Percentiles rank a stretch among this genome's conserved stretches.
phyloP scores from a whole-genome alignment of 768 basidiomycete genomes.

The Erythrobasidium yunnanense region DNA sequence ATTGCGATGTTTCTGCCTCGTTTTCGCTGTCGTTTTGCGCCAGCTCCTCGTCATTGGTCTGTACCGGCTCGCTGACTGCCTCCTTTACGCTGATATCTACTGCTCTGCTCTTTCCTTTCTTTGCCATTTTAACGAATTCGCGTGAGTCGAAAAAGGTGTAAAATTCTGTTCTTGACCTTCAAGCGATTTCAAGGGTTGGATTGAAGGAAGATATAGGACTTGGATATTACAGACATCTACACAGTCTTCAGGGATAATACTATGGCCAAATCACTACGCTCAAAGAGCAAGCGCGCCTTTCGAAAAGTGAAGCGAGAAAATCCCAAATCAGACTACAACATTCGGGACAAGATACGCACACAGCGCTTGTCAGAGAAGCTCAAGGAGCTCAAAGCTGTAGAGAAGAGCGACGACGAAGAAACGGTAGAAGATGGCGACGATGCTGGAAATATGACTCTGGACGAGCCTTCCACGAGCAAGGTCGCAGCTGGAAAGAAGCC shows the following conservation, averaged over 20 bases:
- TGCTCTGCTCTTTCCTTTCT: conserved; percentile 20
- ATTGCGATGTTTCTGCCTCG: neutral
- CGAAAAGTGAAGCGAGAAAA: conserved; percentile 11
- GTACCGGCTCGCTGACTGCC: neutral
- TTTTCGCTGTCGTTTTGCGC: conserved; percentile 5
- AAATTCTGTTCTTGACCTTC: neutral
- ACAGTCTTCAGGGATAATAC: neutral
- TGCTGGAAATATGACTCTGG: conserved; percentile 13
- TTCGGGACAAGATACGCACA: conserved; percentile 16
- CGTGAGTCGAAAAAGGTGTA: neutral
- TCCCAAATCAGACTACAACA: conserved; percentile 18
- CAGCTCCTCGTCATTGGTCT: conserved; percentile 10
- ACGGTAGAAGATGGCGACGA: neutral
- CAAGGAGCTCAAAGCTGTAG: conserved; percentile 17
- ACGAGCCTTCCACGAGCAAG: neutral
- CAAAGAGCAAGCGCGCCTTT: conserved; percentile 26
- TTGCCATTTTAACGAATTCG: neutral
- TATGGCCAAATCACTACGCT: conserved; percentile 30
- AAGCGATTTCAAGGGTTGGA: neutral
- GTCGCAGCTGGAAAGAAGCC: neutral
- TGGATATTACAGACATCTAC: neutral
- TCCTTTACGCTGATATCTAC: neutral
- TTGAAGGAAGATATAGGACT: neutral
- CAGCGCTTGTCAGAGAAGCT: conserved; percentile 24
- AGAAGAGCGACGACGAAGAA: conserved; percentile 20